Evolutionary conservation across 2,329 filamentous ascomycete genomes (phyloP), one percentile per base, ranked within the genome.

Genomic region (Xylaria sp.): DNA sequence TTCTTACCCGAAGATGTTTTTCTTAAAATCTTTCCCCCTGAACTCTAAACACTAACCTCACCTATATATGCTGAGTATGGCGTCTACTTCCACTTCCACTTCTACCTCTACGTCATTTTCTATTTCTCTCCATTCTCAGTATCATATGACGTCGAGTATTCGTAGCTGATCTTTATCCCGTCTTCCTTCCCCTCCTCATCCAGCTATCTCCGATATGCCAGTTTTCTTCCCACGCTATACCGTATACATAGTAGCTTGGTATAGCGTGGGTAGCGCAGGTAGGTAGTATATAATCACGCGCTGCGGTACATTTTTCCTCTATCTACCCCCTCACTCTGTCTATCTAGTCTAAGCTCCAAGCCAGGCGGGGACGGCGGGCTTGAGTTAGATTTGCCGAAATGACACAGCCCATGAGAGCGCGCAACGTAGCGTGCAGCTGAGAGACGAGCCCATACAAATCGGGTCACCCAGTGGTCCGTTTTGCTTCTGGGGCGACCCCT

Each of bases 341-440:
- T 55, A 31, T 59, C 56, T 39, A 44, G 15, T 37, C 34, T 59
- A 39, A 41, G 13, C 44, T 59, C 67, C 65, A 67, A 58, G 56
- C 54, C 50, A 65, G 70, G 67, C 67, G 67, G 70, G 65, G 67
- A 66, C 65, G 57, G 57, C 52, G 61, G 62, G 51, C 62, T 66
- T 71, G 63, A 55, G 59, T 64, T 66, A 41, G 70, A 70, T 70
- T 71, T 71, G 67, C 67, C 67, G 67, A 67, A 66, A 70, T 72
- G 70, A 69, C 59, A 66, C 60, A 65, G 67, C 70, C 67, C 70
- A 70, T 66, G 46, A 70, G 65, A 70, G 62, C 54, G 70, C 70
- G 70, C 70, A 70, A 72, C 70, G 70, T 70, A 70, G 70, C 70
- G 67, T 65, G 67, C 65, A 72, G 70, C 67, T 70, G 70, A 72